Base-by-base conservation (phyloP, 2,329 filamentous ascomycete genomes). In the Sporothrix protearum region DNA sequence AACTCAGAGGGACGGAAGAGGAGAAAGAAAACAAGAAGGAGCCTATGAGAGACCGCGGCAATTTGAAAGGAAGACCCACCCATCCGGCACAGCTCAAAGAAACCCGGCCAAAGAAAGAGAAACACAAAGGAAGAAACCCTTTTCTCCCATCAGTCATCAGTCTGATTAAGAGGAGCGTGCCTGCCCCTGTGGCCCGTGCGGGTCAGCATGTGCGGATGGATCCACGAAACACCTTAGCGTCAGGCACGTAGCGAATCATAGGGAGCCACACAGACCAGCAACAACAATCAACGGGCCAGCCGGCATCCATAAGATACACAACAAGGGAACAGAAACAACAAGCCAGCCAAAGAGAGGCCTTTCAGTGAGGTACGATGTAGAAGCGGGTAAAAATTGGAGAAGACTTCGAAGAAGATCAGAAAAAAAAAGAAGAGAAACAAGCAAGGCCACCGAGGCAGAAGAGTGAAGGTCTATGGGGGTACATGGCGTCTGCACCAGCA, bases 161-260 rank as follows among this genome's bases (percentile, higher is more conserved):
- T 36, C 33, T 36, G 12, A 14, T 12, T 14, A 45, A 45, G 42
- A 47, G 42, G 39, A n/a, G 67, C 14, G 33, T 69, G 67, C 22
- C 42, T 53, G 59, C 71, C 71, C 71, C 68, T 70, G 61, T 47
- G 71, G 68, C 68, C 47, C 68, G 59, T 67, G 71, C 68, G 68
- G 67, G 68, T 61, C 71, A 51, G 47, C 71, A 61, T 61, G 55
- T 67, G 55, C 30, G 39, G 22, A 10, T 45, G 57, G 67, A 25
- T 36, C 49, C 53, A 28, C 53, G 28, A 64, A 55, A 39, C 51
- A 42, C 55, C 16, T 70, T 73, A 73, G 70, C 70, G 72, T 45
- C 72, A 73, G 72, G 72, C 36, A 73, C 72, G 4, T 33, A 63
- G 22, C 72, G 67, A 73, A 73, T 73, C 42, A 68, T 8, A 25